phyloP scores from a whole-genome alignment of 192 early-diverging fungal genomes.

The Podila horticola region DNA sequence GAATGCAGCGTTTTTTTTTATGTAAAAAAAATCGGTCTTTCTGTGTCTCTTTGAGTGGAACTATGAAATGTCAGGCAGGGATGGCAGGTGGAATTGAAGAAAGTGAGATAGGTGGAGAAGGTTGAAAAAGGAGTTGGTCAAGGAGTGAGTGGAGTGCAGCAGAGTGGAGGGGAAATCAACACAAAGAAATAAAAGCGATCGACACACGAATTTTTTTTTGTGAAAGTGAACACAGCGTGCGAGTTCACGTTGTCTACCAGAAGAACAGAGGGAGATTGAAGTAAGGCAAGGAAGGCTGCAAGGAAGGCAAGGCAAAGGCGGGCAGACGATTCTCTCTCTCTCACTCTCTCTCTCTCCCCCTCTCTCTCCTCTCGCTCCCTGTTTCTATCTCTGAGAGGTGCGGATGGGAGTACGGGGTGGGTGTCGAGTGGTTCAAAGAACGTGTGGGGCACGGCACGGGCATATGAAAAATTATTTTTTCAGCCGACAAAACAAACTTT shows the following conservation, averaged over 20 bases:
- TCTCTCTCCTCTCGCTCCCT: too few relatives aligned
- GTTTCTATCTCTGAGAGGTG: too few relatives aligned
- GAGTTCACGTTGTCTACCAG: not conserved
- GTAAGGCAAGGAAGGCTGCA: too few relatives aligned
- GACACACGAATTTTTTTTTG: not conserved
- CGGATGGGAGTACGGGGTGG: too few relatives aligned
- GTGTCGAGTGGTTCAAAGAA: too few relatives aligned
- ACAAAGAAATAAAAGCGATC: not conserved
- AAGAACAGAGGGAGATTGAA: not conserved
- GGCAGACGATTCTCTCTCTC: too few relatives aligned
- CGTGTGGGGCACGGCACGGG: too few relatives aligned
- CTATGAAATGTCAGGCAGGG: not conserved
- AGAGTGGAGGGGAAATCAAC: not conserved
- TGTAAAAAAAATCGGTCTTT: not conserved
- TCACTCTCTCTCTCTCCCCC: too few relatives aligned
- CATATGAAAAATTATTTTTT: too few relatives aligned
- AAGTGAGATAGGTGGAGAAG: not conserved
- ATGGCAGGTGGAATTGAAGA: not conserved
- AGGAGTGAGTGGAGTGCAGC: not conserved
- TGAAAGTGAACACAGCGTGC: not conserved
- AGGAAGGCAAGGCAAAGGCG: too few relatives aligned
- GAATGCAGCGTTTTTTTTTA: not conserved
- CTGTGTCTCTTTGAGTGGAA: not conserved
- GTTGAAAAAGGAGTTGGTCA: not conserved
- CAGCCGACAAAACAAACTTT: too few relatives aligned